Conservation (phyloP, 106 monocot species). For the Dendrobium huoshanense region DNA sequence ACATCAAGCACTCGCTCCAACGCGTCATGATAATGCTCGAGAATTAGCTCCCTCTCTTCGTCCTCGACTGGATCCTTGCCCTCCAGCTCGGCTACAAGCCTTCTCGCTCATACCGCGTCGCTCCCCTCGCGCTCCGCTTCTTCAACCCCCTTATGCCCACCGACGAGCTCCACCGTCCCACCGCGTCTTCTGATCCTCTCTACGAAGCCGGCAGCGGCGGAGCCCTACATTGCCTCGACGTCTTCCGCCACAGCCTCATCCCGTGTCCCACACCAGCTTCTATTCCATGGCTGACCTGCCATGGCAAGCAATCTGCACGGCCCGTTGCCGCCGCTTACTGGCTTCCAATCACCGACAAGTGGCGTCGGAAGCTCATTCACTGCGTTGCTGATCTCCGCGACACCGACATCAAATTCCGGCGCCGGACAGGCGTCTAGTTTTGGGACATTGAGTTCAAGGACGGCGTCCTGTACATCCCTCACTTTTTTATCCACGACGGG, state of each 20-base stretch:
- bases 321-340: too few species aligned
- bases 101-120: conserved; percentile 31
- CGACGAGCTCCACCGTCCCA: conserved; percentile 36
- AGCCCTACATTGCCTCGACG: conserved; percentile 70
- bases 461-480: too few species aligned
- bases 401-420: too few species aligned
- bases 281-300: conserved; percentile 17
- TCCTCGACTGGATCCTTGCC: conserved; percentile 56
- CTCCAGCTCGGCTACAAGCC: conserved; percentile 33
- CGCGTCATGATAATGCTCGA: conserved; percentile 41
- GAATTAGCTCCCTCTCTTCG: conserved; percentile 81
- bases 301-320: conserved; percentile 23
- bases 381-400: too few species aligned
- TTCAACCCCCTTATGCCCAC: conserved; percentile 73
- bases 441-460: conserved; percentile 18
- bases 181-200: conserved; percentile 22
- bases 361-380: too few species aligned
- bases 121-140: conserved; percentile 59
- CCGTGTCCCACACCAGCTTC: conserved; percentile 23
- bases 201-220: background rate
- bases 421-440: too few species aligned
- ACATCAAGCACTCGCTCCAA: conserved; percentile 54
- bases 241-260: conserved; percentile 54
- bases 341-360: too few species aligned
- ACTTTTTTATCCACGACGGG: too few species aligned